Evolutionary conservation across 2,329 filamentous ascomycete species (phyloP), one percentile per base, ranked within the genome.

Genomic region (Stagonosporopsis vannaccii): DNA sequence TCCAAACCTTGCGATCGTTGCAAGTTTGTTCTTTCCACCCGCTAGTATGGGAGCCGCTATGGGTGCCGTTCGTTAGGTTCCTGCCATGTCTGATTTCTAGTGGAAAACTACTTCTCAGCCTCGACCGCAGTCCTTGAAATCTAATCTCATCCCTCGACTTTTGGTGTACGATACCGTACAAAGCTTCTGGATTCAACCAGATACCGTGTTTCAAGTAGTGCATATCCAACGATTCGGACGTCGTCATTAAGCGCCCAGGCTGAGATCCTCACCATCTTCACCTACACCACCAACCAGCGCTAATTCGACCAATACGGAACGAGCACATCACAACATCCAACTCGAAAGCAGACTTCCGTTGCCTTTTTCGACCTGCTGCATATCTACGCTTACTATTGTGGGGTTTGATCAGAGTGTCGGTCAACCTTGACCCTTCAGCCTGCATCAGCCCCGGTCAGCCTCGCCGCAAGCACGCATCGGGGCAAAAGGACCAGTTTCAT

Each of bases 221-320:
- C 61, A 63, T 67, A 59, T 39, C 58, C 65, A 61, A 52, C 69
- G 64, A 70, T 63, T 69, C 62, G 51, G 52, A 62, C 54, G 44
- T 57, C 61, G 59, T 58, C 68, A 61, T 62, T 73, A 74, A 70
- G 71, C 72, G 71, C 72, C 63, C 61, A 65, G 69, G 59, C 69
- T 64, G 55, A 20, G 61, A 58, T 67, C 56, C 57, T 63, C 59
- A 47, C 62, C 19, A 60, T 6, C 33, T 39, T 51, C 30, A 42
- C 49, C 59, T 61, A 53, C 67, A 59, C 63, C 62, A 60, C 58
- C 59, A 59, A 63, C 68, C 59, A 61, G 65, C 67, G 67, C 66
- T 67, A 73, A 73, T 58, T 58, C 54, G 59, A 60, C 71, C 71
- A 75, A 72, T 74, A 69, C 66, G 62, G 58, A 35, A 43, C 59